phyloP scores from a whole-genome alignment of 2,329 filamentous ascomycete genomes.

The Trichoderma koningii region DNA sequence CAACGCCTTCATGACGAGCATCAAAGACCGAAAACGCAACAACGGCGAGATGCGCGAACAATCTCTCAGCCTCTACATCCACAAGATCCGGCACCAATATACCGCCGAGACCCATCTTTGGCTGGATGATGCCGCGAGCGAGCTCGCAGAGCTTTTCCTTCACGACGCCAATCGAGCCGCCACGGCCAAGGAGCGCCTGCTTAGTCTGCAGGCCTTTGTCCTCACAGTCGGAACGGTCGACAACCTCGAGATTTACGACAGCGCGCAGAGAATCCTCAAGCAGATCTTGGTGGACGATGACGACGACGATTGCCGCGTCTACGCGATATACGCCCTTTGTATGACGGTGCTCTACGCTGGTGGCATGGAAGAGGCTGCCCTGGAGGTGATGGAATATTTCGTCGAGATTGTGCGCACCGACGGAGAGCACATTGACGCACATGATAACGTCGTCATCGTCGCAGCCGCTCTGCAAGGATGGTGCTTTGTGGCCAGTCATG shows the following conservation, averaged over 20 bases:
- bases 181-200: conserved; percentile 67
- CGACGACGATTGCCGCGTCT: conserved; percentile 64
- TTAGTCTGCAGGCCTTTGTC: conserved; percentile 71
- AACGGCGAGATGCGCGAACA: conserved; percentile 69
- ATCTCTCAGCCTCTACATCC: conserved; percentile 40
- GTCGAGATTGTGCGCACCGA: conserved; percentile 80
- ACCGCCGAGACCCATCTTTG: conserved; percentile 40
- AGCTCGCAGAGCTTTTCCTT: conserved; percentile 65
- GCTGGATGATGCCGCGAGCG: conserved; percentile 59
- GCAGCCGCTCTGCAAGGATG: conserved; percentile 75
- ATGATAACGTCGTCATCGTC: conserved; percentile 71
- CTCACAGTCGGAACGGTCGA: conserved; percentile 70
- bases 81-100: conserved; percentile 56
- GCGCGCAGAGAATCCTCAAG: conserved; percentile 36
- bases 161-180: conserved; percentile 70
- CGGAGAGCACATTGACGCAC: conserved; percentile 69
- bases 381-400: conserved; percentile 73
- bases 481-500: conserved; percentile 75
- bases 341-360: conserved; percentile 76
- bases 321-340: conserved; percentile 73
- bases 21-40: conserved; percentile 75
- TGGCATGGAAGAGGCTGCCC: conserved; percentile 65
- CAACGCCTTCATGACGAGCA: conserved; percentile 66
- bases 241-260: conserved; percentile 47
- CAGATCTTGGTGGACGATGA: conserved; percentile 55